Evolutionary conservation across 2,329 filamentous ascomycete species (phyloP).

Genomic region (Hypoxylon rubiginosum): DNA sequence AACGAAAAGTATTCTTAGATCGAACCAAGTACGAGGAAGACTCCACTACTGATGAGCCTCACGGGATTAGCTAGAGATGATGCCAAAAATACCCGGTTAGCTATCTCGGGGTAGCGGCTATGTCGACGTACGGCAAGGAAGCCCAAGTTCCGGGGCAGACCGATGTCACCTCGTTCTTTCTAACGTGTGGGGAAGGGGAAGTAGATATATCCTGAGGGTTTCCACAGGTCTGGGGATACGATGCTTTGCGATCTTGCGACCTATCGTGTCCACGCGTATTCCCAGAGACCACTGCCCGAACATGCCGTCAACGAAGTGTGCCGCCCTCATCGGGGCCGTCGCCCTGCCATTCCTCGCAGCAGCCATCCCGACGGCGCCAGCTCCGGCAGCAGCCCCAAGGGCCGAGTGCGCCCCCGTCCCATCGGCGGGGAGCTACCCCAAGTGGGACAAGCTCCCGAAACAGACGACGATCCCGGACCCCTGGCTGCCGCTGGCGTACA

Average conservation of each 20-base stretch:
- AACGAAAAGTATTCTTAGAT: background rate
- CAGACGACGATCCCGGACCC: conserved; percentile 60
- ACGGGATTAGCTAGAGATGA: background rate
- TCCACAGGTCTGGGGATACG: background rate
- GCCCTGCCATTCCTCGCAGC: conserved; percentile 20
- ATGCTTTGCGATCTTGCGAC: background rate
- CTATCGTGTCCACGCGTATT: background rate
- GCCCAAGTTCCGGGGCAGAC: conserved; percentile 36
- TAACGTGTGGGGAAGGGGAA: conserved; percentile 9
- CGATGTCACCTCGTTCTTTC: conserved; percentile 32
- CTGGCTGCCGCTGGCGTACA: conserved; percentile 58
- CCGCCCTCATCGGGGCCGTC: conserved; percentile 22
- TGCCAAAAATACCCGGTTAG: conserved; percentile 36
- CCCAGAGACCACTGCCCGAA: conserved; percentile 5
- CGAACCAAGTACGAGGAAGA: background rate
- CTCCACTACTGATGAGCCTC: conserved; percentile 12
- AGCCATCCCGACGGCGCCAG: conserved; percentile 29
- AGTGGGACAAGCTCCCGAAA: conserved; percentile 53
- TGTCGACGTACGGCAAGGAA: conserved; percentile 40
- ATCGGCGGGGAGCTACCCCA: conserved; percentile 49
- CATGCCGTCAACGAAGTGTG: conserved; percentile 28
- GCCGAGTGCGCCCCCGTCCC: conserved; percentile 47
- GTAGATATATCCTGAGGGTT: conserved; percentile 29
- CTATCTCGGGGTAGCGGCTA: conserved; percentile 40
- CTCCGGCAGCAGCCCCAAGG: conserved; percentile 11